phyloP scores from a whole-genome alignment of 2,329 filamentous ascomycete genomes.

The Arthroderma uncinatum region DNA sequence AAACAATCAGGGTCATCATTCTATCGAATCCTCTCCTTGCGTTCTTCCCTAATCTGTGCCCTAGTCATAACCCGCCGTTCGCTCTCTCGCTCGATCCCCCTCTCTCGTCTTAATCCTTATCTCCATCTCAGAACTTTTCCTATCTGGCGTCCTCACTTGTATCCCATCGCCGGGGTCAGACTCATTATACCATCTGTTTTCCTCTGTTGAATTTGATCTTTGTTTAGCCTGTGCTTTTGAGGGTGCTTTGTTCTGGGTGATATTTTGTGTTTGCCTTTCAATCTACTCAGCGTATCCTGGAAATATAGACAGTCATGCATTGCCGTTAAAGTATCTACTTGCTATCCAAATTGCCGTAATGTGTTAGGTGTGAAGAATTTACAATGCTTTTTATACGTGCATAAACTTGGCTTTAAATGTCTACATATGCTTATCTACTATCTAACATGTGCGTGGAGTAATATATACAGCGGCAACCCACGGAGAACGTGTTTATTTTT shows the following conservation, averaged over 20 bases:
- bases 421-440: not conserved
- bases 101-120: constrained; percentile 2
- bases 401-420: not conserved
- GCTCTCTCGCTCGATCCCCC: constrained; percentile 8
- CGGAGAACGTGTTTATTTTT: not conserved
- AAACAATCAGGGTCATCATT: constrained; percentile 4
- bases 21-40: constrained; percentile 9
- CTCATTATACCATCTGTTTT: constrained; percentile 1
- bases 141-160: constrained; percentile 5
- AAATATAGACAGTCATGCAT: constrained; percentile 5
- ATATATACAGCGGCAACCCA: not conserved
- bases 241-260: constrained; percentile 1
- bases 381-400: not conserved
- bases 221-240: not conserved
- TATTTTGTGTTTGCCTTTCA: not conserved
- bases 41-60: constrained; percentile 14
- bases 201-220: not conserved
- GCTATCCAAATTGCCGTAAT: not conserved
- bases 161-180: not conserved
- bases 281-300: constrained; percentile 15
- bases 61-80: constrained; percentile 5
- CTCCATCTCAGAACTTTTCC: constrained; percentile 9
- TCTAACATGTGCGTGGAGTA: not conserved
- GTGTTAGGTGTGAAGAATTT: not conserved
- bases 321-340: not conserved